Conservation (phyloP, 495 filamentous ascomycete genomes). For the Aspergillus bertholletiae region DNA sequence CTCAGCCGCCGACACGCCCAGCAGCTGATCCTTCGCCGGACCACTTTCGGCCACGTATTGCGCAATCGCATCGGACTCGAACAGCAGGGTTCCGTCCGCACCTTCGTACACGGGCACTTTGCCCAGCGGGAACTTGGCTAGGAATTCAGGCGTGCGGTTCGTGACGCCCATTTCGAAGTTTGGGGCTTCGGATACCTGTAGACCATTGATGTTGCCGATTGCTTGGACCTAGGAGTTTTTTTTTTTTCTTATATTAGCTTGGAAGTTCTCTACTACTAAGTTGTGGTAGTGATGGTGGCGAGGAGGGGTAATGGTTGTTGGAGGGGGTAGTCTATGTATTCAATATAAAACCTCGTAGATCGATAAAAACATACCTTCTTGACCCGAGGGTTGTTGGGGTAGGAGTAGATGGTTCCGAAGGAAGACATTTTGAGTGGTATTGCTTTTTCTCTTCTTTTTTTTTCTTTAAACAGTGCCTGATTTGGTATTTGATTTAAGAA, state of each 20-base stretch:
- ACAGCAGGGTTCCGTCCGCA: conserved; percentile 47
- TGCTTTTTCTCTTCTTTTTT: background rate
- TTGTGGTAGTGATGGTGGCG: background rate
- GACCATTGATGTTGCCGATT: conserved; percentile 49
- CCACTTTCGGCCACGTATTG: conserved; percentile 52
- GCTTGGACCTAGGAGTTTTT: conserved; percentile 48
- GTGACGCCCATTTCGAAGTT: conserved; percentile 42
- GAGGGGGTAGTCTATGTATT: too few species aligned
- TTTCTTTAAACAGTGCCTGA: background rate
- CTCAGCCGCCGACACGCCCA: conserved; percentile 43
- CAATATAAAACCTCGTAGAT: too few species aligned
- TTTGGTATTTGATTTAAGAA: background rate
- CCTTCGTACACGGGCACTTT: conserved; percentile 57
- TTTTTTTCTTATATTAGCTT: background rate
- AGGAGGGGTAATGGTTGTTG: background rate
- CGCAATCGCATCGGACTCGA: conserved; percentile 55
- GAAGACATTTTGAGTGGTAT: conserved; percentile 41
- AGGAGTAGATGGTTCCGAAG: conserved; percentile 50
- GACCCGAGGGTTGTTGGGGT: conserved; percentile 45
- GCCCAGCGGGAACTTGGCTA: conserved; percentile 59
- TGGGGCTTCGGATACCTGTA: conserved; percentile 34
- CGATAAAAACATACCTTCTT: conserved; percentile 47
- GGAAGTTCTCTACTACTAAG: too few species aligned
- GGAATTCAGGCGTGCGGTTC: conserved; percentile 49
- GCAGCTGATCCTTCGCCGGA: conserved; percentile 46